Evolutionary conservation across 2,329 filamentous ascomycete genomes (phyloP).

Genomic region (Fusarium equiseti): DNA sequence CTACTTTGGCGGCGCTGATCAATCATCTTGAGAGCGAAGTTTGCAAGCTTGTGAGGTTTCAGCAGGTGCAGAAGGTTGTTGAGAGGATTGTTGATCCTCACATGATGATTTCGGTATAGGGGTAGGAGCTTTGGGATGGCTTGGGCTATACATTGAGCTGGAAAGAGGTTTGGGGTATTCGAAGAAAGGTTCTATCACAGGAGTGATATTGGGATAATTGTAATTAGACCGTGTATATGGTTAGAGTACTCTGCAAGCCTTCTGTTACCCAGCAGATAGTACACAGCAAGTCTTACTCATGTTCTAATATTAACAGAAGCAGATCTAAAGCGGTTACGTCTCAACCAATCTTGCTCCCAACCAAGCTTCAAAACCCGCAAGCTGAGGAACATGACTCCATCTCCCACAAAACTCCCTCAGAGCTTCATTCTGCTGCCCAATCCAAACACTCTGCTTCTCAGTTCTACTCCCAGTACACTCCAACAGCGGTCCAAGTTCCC

Average conservation of each 20-base stretch:
- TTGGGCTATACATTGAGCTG: not conserved
- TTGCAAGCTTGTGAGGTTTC: constrained; percentile 56
- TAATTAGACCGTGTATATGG: not conserved
- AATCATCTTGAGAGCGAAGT: constrained; percentile 61
- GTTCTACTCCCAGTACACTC: constrained; percentile 35
- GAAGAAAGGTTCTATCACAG: not conserved
- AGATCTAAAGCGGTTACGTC: not conserved
- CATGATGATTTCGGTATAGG: constrained; percentile 9
- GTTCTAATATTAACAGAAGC: rapidly evolving
- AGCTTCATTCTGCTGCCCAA: constrained; percentile 54
- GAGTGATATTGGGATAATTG: not conserved
- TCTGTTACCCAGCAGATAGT: too few species aligned
- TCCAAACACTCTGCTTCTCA: constrained; percentile 30
- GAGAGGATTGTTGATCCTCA: constrained; percentile 26
- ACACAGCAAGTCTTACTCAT: not conserved
- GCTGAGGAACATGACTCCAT: constrained; percentile 57
- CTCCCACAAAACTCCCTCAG: constrained; percentile 57
- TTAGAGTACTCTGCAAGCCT: not conserved
- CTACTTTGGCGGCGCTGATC: constrained; percentile 54
- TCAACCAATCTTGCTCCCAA: constrained; percentile 44
- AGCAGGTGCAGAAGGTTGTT: constrained; percentile 52
- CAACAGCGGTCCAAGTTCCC: constrained; percentile 14
- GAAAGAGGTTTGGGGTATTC: not conserved
- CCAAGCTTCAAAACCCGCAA: constrained; percentile 61
- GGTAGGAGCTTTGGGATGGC: rapidly evolving